A percentile compares a stretch with the other conserved stretches of the same genome.
phyloP scores from a whole-genome alignment of 169 alveolate genomes.

The Plasmodium sp. region DNA sequence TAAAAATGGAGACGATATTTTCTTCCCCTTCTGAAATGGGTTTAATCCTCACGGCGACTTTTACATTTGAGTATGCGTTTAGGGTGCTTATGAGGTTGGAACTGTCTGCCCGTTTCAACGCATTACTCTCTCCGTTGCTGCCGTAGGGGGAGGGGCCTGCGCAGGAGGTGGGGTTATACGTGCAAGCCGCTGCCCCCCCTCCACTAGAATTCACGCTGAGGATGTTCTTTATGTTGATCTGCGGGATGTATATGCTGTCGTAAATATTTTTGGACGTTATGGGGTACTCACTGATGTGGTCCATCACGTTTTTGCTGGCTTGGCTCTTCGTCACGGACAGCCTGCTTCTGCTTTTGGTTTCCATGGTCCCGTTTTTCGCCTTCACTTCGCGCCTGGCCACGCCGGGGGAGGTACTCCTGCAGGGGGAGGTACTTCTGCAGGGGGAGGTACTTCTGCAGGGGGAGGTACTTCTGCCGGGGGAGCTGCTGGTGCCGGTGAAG shows the following conservation, averaged over 20 bases:
- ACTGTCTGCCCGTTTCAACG: neutral
- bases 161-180: neutral
- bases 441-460: too few relatives aligned
- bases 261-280: slow-evolving; percentile 69
- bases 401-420: too few relatives aligned
- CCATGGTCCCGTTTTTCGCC: slow-evolving; percentile 3
- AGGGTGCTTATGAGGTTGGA: slow-evolving; percentile 32
- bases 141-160: neutral
- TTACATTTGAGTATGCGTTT: slow-evolving; percentile 66
- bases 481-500: too few relatives aligned
- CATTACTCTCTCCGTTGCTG: neutral
- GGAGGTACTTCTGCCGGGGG: too few relatives aligned
- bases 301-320: slow-evolving; percentile 2
- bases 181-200: neutral
- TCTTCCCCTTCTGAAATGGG: slow-evolving; percentile 61
- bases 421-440: too few relatives aligned
- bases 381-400: neutral
- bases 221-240: slow-evolving; percentile 45
- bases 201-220: neutral
- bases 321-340: neutral
- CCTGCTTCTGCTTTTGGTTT: neutral
- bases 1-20: slow-evolving; percentile 65
- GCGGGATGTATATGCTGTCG: slow-evolving; percentile 74
- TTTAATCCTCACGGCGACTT: slow-evolving; percentile 70
- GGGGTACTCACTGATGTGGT: slow-evolving; percentile 48